Conservation (phyloP, 495 filamentous ascomycete species). For the Penicillium cosmopolitanum region DNA sequence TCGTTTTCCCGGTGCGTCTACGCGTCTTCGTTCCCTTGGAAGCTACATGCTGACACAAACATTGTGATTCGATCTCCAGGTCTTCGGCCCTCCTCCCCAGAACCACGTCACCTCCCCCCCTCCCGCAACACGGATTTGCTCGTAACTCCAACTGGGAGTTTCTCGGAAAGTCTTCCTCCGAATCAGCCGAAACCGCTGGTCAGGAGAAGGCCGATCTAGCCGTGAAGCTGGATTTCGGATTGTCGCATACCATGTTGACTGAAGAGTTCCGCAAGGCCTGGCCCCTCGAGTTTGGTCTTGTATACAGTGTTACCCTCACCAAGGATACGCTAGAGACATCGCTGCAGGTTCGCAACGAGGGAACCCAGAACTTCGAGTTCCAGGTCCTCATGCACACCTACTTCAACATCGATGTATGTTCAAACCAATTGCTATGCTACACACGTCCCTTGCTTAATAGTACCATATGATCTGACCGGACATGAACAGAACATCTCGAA, state of each 20-base stretch:
- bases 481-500: conserved; percentile 69
- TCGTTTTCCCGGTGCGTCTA: conserved; percentile 86
- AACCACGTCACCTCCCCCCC: conserved; percentile 68
- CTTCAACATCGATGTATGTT: conserved; percentile 71
- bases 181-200: conserved; percentile 62
- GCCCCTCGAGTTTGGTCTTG: conserved; percentile 83
- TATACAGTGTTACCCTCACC: conserved; percentile 88
- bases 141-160: conserved; percentile 75
- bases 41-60: conserved; percentile 16
- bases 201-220: conserved; percentile 57
- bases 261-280: conserved; percentile 67
- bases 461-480: conserved; percentile 2
- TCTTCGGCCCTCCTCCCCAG: conserved; percentile 82
- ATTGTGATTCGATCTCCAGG: conserved; percentile 50
- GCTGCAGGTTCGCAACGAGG: conserved; percentile 82
- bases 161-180: conserved; percentile 68
- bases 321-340: conserved; percentile 76
- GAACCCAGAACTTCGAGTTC: conserved; percentile 79
- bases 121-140: conserved; percentile 96
- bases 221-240: conserved; percentile 94
- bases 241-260: conserved; percentile 70
- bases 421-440: conserved; percentile 13
- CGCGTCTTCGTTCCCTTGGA: background rate
- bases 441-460: background rate
- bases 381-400: conserved; percentile 93